Evolutionary conservation across 192 early-diverging fungal species (phyloP).

Genomic region (Podila minutissima): DNA sequence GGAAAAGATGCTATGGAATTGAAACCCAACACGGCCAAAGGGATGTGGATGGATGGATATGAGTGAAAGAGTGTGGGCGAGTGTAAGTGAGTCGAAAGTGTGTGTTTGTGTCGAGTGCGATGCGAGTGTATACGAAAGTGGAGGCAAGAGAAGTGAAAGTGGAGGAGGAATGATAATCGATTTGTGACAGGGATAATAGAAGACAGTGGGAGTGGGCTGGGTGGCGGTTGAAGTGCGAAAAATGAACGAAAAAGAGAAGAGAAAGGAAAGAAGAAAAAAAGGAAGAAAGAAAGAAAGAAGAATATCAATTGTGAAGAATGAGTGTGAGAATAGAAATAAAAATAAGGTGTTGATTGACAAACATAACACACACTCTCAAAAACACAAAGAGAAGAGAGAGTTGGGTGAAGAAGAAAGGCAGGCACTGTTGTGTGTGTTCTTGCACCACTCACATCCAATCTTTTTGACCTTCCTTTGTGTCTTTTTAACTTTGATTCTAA

Average conservation of each 20-base stretch:
- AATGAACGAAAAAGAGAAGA: background rate
- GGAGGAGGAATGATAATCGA: background rate
- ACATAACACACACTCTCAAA: background rate
- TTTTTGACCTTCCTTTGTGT: background rate
- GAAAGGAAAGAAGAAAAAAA: background rate
- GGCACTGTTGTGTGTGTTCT: no score
- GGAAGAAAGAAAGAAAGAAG: background rate
- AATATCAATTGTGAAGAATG: background rate
- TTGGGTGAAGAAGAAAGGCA: background rate
- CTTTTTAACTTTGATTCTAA: no score
- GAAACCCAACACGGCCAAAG: no score
- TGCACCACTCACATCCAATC: background rate
- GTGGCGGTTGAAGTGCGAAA: background rate
- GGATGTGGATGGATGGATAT: background rate
- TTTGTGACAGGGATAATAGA: background rate
- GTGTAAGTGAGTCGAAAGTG: background rate
- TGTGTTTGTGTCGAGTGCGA: background rate
- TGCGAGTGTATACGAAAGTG: background rate
- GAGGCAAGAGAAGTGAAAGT: background rate
- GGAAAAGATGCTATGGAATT: no score
- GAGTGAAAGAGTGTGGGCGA: background rate
- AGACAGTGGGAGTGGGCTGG: background rate
- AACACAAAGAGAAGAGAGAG: background rate
- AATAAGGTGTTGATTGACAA: background rate
- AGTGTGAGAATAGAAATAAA: background rate